Evolutionary conservation across 164 flowering plant species (phyloP), one percentile per base, ranked within the genome.

Genomic region (Magnolia officinalis): DNA sequence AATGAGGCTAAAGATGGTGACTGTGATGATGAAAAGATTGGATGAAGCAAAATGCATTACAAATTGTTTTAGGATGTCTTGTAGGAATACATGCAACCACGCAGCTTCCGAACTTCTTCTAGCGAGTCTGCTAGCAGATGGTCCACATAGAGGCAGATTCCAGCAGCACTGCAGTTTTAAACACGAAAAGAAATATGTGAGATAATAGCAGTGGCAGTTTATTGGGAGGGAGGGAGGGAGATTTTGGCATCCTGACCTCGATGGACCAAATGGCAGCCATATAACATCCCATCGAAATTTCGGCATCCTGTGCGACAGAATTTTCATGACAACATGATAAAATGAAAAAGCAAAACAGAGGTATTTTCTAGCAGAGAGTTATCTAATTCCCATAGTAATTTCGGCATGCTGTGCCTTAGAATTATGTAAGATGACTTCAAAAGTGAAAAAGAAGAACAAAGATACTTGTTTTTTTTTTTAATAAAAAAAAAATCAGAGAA

Each of bases 201-300:
- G 16, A 55, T 2, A 55, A 55, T 11, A 55, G 61, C 0, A 55
- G 18, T 11, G 18, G 61, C 61, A 55, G 61, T 16, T 55, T 37
- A 37, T 37, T 37, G 45, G 45, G 45, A 37, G 45, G 13, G 78
- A 52, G 55, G 59, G 59, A 71, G 74, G 61, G 70, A 31, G 37
- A 72, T 52, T 71, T 23, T 0, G 51, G 50, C 45, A 37, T 37
- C 1, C 70, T 16, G 70, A 95, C 99, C 97, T 78, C 71, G 92
- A 78, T 69, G 99, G 98, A 3, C 90, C 94, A 50, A 93, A 80
- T 11, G 98, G 95, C 77, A 93, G 95, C 99, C 99, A 94, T 52
- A 96, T 80, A 50, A 88, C 84, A 75, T 96, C 96, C 99, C 97
- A 96, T 21, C 89, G 88, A 59, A 96, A 93, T 81, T 81, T 90